Evolutionary conservation across 352 stramenopile genomes (phyloP).

Genomic region (Thraustochytrium sp.): DNA sequence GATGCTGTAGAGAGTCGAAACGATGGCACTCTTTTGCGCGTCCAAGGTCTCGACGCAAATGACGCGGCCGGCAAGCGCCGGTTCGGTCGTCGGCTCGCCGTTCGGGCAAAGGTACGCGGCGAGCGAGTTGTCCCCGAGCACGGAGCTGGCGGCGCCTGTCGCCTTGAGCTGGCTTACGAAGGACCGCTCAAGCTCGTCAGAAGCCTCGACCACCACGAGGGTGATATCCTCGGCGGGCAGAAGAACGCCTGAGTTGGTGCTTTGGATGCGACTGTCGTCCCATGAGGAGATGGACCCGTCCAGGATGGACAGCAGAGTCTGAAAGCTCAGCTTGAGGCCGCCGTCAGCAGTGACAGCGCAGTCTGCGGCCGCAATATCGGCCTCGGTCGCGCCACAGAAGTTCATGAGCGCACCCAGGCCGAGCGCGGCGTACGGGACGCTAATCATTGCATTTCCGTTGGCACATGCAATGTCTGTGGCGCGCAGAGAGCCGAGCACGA

Average conservation of each 20-base stretch:
- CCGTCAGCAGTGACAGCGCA: not conserved
- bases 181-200: not conserved
- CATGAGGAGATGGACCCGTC: not conserved
- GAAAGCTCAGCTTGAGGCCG: not conserved
- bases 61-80: too few species aligned
- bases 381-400: not conserved
- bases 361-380: not conserved
- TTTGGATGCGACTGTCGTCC: not conserved
- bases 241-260: not conserved
- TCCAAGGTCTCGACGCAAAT: not conserved
- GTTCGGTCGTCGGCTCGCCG: too few species aligned
- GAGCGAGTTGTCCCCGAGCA: too few species aligned
- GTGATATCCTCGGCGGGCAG: not conserved
- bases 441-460: not conserved
- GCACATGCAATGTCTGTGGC: not conserved
- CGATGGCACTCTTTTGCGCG: conserved; percentile 1
- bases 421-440: not conserved
- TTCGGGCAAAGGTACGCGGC: too few species aligned
- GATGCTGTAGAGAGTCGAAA: not conserved
- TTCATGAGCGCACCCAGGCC: conserved; percentile 14
- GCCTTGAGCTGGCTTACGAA: not conserved
- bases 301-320: not conserved
- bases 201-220: not conserved
- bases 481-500: not conserved
- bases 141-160: not conserved